Conservation (phyloP, 2,329 filamentous ascomycete species). For the Cordyceps cicadae region DNA sequence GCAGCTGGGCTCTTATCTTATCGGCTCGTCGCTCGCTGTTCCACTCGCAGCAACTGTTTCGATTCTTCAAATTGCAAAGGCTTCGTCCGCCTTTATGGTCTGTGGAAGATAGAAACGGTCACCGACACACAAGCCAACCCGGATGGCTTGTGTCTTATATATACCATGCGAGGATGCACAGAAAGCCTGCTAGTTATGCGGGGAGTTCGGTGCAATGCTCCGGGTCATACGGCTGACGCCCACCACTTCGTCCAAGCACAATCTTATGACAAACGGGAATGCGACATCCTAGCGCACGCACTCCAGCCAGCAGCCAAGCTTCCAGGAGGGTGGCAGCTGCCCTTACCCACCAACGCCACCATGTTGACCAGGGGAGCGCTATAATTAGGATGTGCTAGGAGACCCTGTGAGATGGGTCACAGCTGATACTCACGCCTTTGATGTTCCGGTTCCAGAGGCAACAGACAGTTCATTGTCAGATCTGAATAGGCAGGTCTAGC, state of each 20-base stretch:
- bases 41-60: neutral
- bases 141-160: neutral
- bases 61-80: too few relatives aligned
- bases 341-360: slow-evolving; percentile 1
- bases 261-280: slow-evolving; percentile 10
- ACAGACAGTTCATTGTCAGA: too few relatives aligned
- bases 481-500: too few relatives aligned
- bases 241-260: slow-evolving; percentile 2
- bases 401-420: neutral
- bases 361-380: neutral
- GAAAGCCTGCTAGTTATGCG: neutral
- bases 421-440: neutral
- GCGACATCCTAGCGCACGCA: neutral
- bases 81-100: neutral
- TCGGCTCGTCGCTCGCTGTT: too few relatives aligned
- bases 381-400: neutral
- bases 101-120: neutral
- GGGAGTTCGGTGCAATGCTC: neutral
- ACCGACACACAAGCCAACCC: neutral
- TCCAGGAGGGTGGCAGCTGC: neutral
- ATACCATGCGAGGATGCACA: neutral
- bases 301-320: neutral
- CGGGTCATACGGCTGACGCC: neutral
- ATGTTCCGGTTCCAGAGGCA: too few relatives aligned
- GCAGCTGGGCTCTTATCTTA: neutral